Conservation (phyloP, 176 grass and related monocot species). For the Chrysopogon serrulatus region DNA sequence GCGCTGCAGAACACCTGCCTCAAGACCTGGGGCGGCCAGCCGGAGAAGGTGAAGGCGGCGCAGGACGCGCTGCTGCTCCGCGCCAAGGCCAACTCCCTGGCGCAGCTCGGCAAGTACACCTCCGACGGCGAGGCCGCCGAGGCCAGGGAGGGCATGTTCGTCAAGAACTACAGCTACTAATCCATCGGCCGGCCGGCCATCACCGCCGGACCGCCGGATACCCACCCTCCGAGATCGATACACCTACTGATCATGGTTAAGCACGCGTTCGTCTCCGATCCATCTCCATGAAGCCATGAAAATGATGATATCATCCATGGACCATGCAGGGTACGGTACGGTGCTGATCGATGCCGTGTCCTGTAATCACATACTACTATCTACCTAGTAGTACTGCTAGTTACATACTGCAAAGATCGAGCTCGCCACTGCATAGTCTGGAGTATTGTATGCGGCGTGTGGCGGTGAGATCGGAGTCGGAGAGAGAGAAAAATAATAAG, state of each 20-base stretch:
- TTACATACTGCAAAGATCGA: not conserved
- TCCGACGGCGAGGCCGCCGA: constrained; percentile 70
- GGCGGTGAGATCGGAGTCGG: not conserved
- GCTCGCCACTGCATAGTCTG: not conserved
- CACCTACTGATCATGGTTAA: not conserved
- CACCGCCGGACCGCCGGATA: no score
- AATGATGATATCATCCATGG: not conserved
- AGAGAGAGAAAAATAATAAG: not conserved
- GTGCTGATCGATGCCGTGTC: not conserved
- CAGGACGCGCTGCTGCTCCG: constrained; percentile 59
- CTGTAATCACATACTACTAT: not conserved
- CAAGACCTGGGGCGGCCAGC: constrained; percentile 71
- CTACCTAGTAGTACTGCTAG: not conserved
- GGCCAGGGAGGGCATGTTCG: constrained; percentile 67
- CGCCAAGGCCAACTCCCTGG: constrained; percentile 69
- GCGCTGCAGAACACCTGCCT: constrained; percentile 88
- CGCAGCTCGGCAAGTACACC: constrained; percentile 68
- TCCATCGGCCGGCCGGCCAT: not conserved
- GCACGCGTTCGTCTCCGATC: not conserved
- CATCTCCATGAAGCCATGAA: not conserved
- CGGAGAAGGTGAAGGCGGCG: constrained; percentile 62
- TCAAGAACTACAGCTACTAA: constrained; percentile 78
- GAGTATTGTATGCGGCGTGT: not conserved
- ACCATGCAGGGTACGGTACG: not conserved
- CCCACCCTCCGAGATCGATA: not conserved